Percentiles rank a stretch among this genome's conserved stretches.
Evolutionary conservation across 768 basidiomycete species (phyloP).

Genomic region (Chalciporus piperatus): DNA sequence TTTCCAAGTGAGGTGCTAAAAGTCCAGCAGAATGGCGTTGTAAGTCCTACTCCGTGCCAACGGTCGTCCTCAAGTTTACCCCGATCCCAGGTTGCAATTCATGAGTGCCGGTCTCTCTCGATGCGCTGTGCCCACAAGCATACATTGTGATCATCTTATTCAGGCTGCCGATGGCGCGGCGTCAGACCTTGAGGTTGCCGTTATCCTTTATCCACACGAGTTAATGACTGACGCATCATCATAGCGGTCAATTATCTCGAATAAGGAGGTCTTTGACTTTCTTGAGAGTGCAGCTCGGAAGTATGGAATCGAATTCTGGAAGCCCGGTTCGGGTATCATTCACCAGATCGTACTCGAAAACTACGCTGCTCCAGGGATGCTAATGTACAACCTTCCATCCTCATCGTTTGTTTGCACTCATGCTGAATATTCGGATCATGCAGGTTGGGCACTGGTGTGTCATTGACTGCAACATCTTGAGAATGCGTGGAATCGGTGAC

Average conservation of each 20-base stretch:
- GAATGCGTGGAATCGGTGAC: not conserved
- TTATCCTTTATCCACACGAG: not conserved
- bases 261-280: constrained; percentile 98
- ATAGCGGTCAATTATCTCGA: constrained; percentile 80
- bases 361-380: constrained; percentile 92
- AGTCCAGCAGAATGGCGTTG: constrained; percentile 71
- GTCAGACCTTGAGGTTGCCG: constrained; percentile 71
- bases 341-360: constrained; percentile 99
- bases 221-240: not conserved
- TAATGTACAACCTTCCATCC: constrained; percentile 59
- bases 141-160: constrained; percentile 98
- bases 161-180: constrained; percentile 90
- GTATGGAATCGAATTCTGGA: constrained; percentile 98
- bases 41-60: constrained; percentile 34
- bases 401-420: not conserved
- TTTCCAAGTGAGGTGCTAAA: constrained; percentile 11
- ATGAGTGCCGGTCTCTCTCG: constrained; percentile 90
- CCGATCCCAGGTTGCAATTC: constrained; percentile 76
- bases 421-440: constrained; percentile 4
- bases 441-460: constrained; percentile 79
- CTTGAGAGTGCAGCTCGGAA: constrained; percentile 87
- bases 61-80: constrained; percentile 5
- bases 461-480: not conserved
- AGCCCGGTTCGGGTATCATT: constrained; percentile 86
- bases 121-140: constrained; percentile 85